Conservation (phyloP, 2,329 filamentous ascomycete genomes). For the Metarhizium anisopliae region DNA sequence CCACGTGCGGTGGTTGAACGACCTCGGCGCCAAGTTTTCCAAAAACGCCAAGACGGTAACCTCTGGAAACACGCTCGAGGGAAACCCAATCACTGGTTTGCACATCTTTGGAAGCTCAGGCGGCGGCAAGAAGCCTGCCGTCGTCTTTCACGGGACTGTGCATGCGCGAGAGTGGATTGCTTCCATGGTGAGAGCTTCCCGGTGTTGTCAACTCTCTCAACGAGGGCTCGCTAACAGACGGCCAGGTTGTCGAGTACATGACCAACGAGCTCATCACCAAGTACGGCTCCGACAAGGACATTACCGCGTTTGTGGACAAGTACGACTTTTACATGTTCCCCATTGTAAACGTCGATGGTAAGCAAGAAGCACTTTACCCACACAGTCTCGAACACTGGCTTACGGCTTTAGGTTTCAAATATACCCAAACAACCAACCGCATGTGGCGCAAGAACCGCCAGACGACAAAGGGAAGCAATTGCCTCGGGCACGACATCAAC, state of each 20-base stretch:
- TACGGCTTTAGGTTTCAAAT: conserved; percentile 42
- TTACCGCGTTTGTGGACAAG: conserved; percentile 42
- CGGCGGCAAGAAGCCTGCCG: conserved; percentile 37
- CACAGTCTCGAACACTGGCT: too few relatives aligned
- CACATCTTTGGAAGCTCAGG: conserved; percentile 42
- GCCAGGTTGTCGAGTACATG: conserved; percentile 37
- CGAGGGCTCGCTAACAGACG: conserved; percentile 16
- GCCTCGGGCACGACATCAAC: conserved; percentile 48
- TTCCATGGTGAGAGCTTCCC: conserved; percentile 30
- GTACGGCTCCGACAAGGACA: conserved; percentile 28
- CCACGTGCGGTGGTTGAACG: conserved; percentile 38
- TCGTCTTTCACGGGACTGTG: conserved; percentile 48
- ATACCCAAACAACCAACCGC: conserved; percentile 45
- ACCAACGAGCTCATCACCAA: conserved; percentile 38
- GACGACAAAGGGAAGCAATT: conserved; percentile 26
- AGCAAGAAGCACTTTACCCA: conserved; percentile 3
- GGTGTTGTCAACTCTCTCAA: background rate
- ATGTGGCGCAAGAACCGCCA: conserved; percentile 56
- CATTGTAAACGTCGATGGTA: conserved; percentile 52
- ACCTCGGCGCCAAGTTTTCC: conserved; percentile 32
- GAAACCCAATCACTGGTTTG: conserved; percentile 50
- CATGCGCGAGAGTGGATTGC: conserved; percentile 55
- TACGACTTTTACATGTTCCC: conserved; percentile 61
- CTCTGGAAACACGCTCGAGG: conserved; percentile 36
- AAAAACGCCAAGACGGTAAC: conserved; percentile 37